A percentile compares a stretch with the other conserved stretches of the same genome.
Conservation (phyloP, 140 eudicot species). For the Cichorium intybus region DNA sequence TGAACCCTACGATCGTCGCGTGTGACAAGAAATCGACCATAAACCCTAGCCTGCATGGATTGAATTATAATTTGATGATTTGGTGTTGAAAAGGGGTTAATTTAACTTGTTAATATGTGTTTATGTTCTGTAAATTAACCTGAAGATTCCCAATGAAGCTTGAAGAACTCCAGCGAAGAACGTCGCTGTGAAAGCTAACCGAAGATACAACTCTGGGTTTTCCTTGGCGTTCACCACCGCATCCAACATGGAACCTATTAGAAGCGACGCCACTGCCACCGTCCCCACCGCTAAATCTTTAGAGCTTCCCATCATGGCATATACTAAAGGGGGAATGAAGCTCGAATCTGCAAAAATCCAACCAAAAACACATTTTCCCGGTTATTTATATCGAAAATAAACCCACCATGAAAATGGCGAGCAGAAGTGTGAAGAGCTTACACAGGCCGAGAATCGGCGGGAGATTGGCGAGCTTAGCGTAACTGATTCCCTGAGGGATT, state of each 20-base stretch:
- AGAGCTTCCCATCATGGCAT: slow-evolving; percentile 98
- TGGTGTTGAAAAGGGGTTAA: neutral
- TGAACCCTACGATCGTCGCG: slow-evolving; percentile 92
- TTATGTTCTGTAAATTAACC: slow-evolving; percentile 37
- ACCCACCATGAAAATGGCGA: neutral
- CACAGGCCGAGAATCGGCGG: slow-evolving; percentile 98
- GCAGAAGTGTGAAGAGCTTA: slow-evolving; percentile 30
- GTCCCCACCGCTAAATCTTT: slow-evolving; percentile 92
- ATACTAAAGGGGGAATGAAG: slow-evolving; percentile 89
- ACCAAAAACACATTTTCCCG: neutral
- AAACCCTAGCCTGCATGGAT: slow-evolving; percentile 76
- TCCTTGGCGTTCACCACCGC: slow-evolving; percentile 52
- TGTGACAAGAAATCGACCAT: slow-evolving; percentile 92
- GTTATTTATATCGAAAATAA: neutral
- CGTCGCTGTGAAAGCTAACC: slow-evolving; percentile 77
- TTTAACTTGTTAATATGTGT: neutral
- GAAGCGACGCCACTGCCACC: slow-evolving; percentile 82
- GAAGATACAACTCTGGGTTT: slow-evolving; percentile 65
- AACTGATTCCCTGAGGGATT: slow-evolving; percentile 96
- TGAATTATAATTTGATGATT: neutral
- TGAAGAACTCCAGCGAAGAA: slow-evolving; percentile 80
- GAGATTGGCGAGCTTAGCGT: slow-evolving; percentile 84
- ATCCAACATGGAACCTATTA: slow-evolving; percentile 73
- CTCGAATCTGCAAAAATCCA: slow-evolving; percentile 57
- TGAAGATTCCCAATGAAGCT: slow-evolving; percentile 70